Conservation (phyloP, 495 filamentous ascomycete genomes). For the Penicillium tannophilum region DNA sequence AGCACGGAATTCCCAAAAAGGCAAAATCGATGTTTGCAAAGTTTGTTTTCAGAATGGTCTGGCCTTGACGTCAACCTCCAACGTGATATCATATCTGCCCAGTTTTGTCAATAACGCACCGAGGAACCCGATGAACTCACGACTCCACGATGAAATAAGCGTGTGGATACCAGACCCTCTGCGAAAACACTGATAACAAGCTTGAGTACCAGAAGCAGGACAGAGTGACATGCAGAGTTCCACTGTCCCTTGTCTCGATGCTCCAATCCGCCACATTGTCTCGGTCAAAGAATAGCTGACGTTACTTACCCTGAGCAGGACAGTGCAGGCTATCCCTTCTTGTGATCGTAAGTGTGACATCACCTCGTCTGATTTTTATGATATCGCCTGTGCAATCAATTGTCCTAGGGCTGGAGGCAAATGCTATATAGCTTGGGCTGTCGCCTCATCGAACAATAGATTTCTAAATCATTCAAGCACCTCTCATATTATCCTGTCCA, state of each 20-base stretch:
- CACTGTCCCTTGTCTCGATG: conserved; percentile 21
- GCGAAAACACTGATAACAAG: conserved; percentile 1
- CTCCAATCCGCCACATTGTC: conserved; percentile 23
- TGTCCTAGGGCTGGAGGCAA: neutral
- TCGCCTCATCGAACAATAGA: neutral
- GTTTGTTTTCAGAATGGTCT: neutral
- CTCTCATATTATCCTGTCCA: neutral
- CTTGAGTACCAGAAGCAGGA: conserved; percentile 13
- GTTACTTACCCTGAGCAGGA: conserved; percentile 16
- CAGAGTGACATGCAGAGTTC: conserved; percentile 7
- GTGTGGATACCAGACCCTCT: conserved; percentile 17
- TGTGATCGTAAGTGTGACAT: conserved; percentile 43
- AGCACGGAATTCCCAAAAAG: neutral
- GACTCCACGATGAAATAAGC: conserved; percentile 14
- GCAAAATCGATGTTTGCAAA: neutral
- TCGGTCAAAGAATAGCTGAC: conserved; percentile 25
- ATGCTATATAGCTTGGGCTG: conserved; percentile 28
- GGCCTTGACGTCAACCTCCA: conserved; percentile 25
- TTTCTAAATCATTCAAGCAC: neutral
- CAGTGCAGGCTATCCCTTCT: conserved; percentile 10
- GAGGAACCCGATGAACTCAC: conserved; percentile 17
- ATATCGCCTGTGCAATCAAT: conserved; percentile 1
- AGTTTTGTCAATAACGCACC: conserved; percentile 8
- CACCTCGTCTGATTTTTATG: conserved; percentile 18
- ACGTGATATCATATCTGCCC: conserved; percentile 14